Base-by-base conservation (phyloP, 768 basidiomycete genomes). In the button mushroom (Agaricus bisporus) region DNA sequence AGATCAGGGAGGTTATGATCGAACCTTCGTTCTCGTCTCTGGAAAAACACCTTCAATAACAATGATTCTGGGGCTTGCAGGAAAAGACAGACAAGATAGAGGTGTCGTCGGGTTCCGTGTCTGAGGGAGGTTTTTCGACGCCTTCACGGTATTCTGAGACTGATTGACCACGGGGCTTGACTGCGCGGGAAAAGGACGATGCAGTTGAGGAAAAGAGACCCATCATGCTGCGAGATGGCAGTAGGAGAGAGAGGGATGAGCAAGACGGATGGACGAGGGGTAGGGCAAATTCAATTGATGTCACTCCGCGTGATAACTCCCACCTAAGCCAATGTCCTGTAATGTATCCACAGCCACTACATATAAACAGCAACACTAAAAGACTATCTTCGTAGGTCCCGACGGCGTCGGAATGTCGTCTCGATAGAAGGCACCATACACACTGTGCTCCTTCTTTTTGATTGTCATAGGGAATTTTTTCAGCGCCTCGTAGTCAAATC, bases 21-120 rank as follows among this genome's bases (percentile, higher is more conserved):
- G 92, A 95, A 48, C 94, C 94, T 66, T 98, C 89, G 70, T 94
- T 79, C 68, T 95, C 92, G 70, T 95, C 92, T 70, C 91, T 91
- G 69, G 32, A 60, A 39, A 74, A 39, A 74, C 63, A 54, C 57
- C 25, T 75, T 65, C 69, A 66, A 22, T 35, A 54, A 29, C 18
- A 51, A 22, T n/a, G 35, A 22, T 7, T 29, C 12, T 38, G 36
- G n/a, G 22, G 38, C 42, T 20, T 10, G 20, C 11, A 14, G 14
- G 37, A 28, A 41, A 44, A 60, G 56, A 64, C 88, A 64, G 66
- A 90, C 84, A 95, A 72, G 72, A 93, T 88, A 56, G 86, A 89
- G 44, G 89, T 91, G 70, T 95, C 91, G 71, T 95, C 88, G 56
- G 88, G 86, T 63, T 91, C 84, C 38, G 86, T 86, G 66, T 91